Evolutionary conservation across 2,329 filamentous ascomycete genomes (phyloP).

Genomic region (Aspergillus udagawae): DNA sequence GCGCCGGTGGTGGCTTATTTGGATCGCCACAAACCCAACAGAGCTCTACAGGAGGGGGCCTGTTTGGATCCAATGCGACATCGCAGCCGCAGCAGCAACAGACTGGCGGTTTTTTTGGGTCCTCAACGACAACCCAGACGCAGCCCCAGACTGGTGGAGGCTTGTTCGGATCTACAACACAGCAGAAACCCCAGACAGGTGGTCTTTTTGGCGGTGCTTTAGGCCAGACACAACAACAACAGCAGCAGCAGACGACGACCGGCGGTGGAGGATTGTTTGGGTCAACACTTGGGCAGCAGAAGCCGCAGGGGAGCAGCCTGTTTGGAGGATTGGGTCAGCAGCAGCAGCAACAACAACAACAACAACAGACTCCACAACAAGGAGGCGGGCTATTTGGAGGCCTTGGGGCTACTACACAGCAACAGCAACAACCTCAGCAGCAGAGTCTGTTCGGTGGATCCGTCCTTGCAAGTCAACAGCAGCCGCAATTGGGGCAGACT

Average conservation of each 20-base stretch:
- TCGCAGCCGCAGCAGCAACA: conserved; percentile 33
- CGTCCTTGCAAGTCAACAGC: conserved; percentile 24
- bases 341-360: conserved; percentile 9
- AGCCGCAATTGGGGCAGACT: conserved; percentile 41
- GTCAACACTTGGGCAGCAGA: conserved; percentile 21
- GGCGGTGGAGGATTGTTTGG: conserved; percentile 23
- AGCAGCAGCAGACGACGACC: conserved; percentile 15
- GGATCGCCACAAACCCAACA: conserved; percentile 23
- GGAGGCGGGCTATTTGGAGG: conserved; percentile 41
- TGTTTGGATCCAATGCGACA: conserved; percentile 23
- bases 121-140: conserved; percentile 14
- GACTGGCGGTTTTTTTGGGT: conserved; percentile 27
- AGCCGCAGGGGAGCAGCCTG: conserved; percentile 17
- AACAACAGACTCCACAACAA: conserved; percentile 29
- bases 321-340: conserved; percentile 17
- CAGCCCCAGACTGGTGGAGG: conserved; percentile 28
- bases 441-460: conserved; percentile 25
- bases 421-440: conserved; percentile 40
- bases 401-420: conserved; percentile 28
- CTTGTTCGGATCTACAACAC: conserved; percentile 30
- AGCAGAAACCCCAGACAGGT: conserved; percentile 23
- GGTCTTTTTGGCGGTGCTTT: conserved; percentile 21
- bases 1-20: conserved; percentile 32
- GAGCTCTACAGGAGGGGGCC: conserved; percentile 15
- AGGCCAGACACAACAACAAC: conserved; percentile 20